Evolutionary conservation across 768 basidiomycete species (phyloP).

Genomic region (Rubroboletus satanas): DNA sequence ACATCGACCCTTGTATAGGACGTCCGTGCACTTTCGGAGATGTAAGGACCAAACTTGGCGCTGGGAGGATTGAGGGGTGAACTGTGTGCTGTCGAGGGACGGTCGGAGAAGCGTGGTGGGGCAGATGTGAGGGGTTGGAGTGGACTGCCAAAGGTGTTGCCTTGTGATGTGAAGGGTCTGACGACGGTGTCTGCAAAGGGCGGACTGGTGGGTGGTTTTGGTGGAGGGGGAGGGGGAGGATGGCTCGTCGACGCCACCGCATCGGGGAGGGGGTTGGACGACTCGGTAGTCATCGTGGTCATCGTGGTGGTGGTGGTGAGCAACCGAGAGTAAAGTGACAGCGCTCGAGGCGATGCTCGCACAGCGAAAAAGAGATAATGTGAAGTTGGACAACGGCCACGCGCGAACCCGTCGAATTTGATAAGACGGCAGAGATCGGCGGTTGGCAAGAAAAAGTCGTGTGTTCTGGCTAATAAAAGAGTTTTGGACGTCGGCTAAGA

Average conservation of each 20-base stretch:
- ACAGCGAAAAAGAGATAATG: too few relatives aligned
- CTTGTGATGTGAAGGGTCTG: slow-evolving; percentile 30
- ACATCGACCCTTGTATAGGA: slow-evolving; percentile 51
- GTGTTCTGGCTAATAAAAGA: too few relatives aligned
- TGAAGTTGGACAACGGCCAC: not conserved
- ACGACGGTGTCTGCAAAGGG: slow-evolving; percentile 27
- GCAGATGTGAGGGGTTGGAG: slow-evolving; percentile 7
- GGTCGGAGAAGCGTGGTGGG: slow-evolving; percentile 5
- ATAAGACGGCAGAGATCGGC: too few relatives aligned
- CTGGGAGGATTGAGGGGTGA: slow-evolving; percentile 3
- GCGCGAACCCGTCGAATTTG: too few relatives aligned
- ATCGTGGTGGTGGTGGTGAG: not conserved
- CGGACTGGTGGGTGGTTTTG: slow-evolving; percentile 10
- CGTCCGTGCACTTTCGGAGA: slow-evolving; percentile 47
- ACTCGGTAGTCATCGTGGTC: not conserved
- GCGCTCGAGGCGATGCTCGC: too few relatives aligned
- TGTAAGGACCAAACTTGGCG: slow-evolving; percentile 18
- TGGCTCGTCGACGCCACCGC: not conserved
- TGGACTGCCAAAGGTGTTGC: slow-evolving; percentile 11
- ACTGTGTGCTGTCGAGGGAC: slow-evolving; percentile 17
- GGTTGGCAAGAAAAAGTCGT: too few relatives aligned
- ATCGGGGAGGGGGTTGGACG: not conserved
- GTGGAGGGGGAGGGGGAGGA: slow-evolving; percentile 1
- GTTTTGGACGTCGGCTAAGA: too few relatives aligned
- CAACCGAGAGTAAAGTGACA: not conserved